A percentile compares a stretch with the other conserved stretches of the same genome.
phyloP scores from a whole-genome alignment of 441 rosid genomes.

The Erodium chrysanthum region DNA sequence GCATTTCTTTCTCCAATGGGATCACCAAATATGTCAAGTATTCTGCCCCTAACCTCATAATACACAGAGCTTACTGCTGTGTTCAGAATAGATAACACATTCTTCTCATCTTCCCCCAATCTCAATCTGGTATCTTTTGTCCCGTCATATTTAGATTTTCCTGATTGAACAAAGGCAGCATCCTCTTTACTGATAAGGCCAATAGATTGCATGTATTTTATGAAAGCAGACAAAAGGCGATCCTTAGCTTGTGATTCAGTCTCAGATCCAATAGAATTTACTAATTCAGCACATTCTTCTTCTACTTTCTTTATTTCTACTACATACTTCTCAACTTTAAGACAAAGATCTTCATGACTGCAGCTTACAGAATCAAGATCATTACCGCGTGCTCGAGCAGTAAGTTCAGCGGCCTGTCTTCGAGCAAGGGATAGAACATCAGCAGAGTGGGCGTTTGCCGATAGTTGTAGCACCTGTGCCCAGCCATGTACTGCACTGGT shows the following conservation, averaged over 20 bases:
- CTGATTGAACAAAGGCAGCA: conserved; percentile 28
- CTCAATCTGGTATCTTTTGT: conserved; percentile 31
- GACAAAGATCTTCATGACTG: conserved; percentile 56
- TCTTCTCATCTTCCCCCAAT: conserved; percentile 48
- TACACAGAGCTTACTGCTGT: conserved; percentile 56
- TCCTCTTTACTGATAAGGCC: conserved; percentile 47
- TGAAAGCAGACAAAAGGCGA: conserved; percentile 62
- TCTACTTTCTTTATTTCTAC: conserved; percentile 60
- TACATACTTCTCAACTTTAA: conserved; percentile 55
- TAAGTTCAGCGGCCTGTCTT: conserved; percentile 76
- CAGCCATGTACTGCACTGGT: conserved; percentile 79
- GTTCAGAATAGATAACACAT: conserved; percentile 48
- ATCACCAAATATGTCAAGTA: conserved; percentile 39
- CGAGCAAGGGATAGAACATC: conserved; percentile 66
- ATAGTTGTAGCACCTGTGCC: conserved; percentile 75
- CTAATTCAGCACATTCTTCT: conserved; percentile 57
- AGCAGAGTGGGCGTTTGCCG: conserved; percentile 62
- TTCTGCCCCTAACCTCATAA: conserved; percentile 47
- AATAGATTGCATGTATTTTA: conserved; percentile 63
- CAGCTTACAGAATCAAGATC: conserved; percentile 47
- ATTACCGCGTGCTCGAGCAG: conserved; percentile 44
- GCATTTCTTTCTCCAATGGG: conserved; percentile 33
- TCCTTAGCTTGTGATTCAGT: conserved; percentile 75
- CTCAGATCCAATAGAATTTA: conserved; percentile 53
- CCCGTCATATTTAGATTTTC: conserved; percentile 30